Conservation (phyloP, 2,329 filamentous ascomycete genomes). For the Aspergillus proliferans region DNA sequence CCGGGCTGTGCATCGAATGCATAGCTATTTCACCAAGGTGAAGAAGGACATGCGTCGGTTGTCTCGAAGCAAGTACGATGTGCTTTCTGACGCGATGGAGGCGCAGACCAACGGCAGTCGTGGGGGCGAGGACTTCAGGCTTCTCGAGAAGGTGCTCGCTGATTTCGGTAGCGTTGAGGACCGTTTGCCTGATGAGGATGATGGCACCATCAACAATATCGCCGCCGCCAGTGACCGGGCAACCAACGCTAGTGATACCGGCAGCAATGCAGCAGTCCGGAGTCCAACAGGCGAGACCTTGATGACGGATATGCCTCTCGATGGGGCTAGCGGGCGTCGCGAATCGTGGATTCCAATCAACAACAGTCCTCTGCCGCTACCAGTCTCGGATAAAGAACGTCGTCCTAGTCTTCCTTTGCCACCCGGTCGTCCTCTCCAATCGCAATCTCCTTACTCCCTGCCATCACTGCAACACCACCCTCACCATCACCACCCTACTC, state of each 20-base stretch:
- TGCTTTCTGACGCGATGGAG: constrained; percentile 23
- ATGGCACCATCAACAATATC: constrained; percentile 16
- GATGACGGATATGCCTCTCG: constrained; percentile 20
- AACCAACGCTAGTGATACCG: constrained; percentile 32
- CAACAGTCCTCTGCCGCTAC: constrained; percentile 30
- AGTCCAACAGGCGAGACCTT: constrained; percentile 30
- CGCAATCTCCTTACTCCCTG: constrained; percentile 29
- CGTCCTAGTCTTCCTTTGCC: constrained; percentile 35
- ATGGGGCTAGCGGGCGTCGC: constrained; percentile 29
- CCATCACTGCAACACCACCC: constrained; percentile 27
- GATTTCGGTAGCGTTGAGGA: constrained; percentile 37
- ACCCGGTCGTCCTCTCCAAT: constrained; percentile 26
- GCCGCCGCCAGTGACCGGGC: constrained; percentile 23
- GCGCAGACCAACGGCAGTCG: constrained; percentile 23
- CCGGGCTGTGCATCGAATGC: constrained; percentile 37
- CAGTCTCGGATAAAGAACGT: constrained; percentile 27
- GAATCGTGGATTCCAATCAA: constrained; percentile 39
- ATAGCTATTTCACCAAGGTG: constrained; percentile 36
- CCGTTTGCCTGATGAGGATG: constrained; percentile 34
- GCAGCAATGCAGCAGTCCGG: constrained; percentile 36
- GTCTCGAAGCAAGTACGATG: constrained; percentile 25
- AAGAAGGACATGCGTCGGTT: constrained; percentile 33
- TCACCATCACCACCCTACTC: neutral
- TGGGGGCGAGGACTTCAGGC: constrained; percentile 33
- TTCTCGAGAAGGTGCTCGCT: constrained; percentile 37